These are phyloP conservation scores for Salix dunnii DNA, from an alignment of 345 rosid genomes.

Conservation along the genomic window DNA sequence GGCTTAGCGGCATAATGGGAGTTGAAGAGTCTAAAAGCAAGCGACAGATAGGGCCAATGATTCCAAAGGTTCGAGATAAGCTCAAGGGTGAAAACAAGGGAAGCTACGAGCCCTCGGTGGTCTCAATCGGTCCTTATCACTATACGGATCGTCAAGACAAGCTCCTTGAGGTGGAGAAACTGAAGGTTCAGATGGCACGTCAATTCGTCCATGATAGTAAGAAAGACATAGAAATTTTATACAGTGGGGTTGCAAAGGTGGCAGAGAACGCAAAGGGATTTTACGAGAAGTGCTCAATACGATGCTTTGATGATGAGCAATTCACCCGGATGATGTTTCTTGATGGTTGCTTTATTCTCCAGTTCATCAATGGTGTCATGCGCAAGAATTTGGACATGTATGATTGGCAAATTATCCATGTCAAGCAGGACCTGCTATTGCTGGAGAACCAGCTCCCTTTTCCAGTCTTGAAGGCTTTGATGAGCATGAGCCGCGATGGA, in stretches of 20 bases:
- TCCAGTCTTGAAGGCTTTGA: constrained; percentile 2
- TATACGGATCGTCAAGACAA: not conserved
- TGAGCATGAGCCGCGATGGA: no score
- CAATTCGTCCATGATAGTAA: no score
- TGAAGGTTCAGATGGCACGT: no score
- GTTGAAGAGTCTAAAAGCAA: not conserved
- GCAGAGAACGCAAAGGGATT: no score
- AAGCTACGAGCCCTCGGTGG: no score
- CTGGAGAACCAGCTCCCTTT: constrained; percentile 33
- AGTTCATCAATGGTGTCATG: not conserved
- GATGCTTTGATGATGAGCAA: no score
- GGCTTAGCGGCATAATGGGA: not conserved
- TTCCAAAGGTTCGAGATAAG: not conserved
- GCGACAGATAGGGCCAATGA: not conserved
- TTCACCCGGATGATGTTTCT: not conserved
- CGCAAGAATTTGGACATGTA: fast-evolving
- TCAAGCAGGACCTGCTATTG: constrained; percentile 20
- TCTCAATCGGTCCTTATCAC: no score
- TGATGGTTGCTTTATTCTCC: not conserved
- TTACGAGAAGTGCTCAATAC: no score
- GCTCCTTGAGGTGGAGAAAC: no score
- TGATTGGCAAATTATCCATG: not conserved
- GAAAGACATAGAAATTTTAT: no score
- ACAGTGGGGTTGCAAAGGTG: no score
- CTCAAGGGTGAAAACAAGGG: no score